A percentile compares a stretch with the other conserved stretches of the same genome.
Evolutionary conservation across 23 red algal species (phyloP).

Genomic region (Gracilaria domingensis): DNA sequence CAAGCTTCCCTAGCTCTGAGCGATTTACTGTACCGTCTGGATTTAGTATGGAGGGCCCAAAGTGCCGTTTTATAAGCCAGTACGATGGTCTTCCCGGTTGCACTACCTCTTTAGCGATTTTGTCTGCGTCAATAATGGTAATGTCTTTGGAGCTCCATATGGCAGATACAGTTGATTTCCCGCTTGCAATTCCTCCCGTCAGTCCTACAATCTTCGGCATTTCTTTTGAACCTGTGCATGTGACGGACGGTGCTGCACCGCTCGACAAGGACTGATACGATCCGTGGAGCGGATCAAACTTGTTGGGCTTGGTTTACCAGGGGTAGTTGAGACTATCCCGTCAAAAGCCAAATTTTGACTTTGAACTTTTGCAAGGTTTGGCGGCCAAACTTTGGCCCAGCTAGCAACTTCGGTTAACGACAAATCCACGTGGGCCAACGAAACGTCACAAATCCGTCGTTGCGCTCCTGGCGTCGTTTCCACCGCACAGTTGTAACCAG

Average conservation of each 20-base stretch:
- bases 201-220: conserved; percentile 88
- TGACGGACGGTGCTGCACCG: background rate
- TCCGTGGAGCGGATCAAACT: too few relatives aligned
- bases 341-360: background rate
- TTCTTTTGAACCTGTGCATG: background rate
- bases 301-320: too few relatives aligned
- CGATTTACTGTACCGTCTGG: conserved; percentile 72
- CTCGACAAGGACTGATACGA: too few relatives aligned
- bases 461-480: background rate
- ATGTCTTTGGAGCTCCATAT: conserved; percentile 51
- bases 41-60: conserved; percentile 48
- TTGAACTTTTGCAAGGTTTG: too few relatives aligned
- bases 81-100: conserved; percentile 70
- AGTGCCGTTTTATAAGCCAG: conserved; percentile 60
- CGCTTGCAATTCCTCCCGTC: conserved; percentile 93
- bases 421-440: conserved; percentile 15
- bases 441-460: background rate
- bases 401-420: background rate
- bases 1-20: conserved; percentile 60
- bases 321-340: too few relatives aligned
- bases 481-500: background rate
- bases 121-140: conserved; percentile 91
- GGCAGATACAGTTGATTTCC: conserved; percentile 82
- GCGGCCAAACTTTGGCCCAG: too few relatives aligned
- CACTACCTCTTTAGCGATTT: conserved; percentile 86